Conservation (phyloP, 441 rosid genomes). For the Pelargonium exstipulatum region DNA sequence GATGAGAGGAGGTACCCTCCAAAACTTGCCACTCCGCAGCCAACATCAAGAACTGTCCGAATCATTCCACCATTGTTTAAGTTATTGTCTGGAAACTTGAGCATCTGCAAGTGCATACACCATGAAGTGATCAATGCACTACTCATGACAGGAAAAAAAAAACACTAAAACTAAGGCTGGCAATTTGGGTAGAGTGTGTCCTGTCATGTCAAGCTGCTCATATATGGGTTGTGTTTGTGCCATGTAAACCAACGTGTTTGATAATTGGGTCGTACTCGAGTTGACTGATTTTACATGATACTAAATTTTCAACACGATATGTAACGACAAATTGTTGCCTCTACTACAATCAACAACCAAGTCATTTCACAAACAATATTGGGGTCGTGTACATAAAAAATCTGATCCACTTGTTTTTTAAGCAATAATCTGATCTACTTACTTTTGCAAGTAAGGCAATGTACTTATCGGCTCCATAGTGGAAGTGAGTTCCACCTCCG, state of each 20-base stretch:
- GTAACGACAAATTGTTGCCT: too few species aligned
- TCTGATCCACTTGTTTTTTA: constrained; percentile 44
- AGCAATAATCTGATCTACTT: constrained; percentile 23
- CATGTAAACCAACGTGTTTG: too few species aligned
- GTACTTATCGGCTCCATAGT: constrained; percentile 96
- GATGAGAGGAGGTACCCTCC: constrained; percentile 93
- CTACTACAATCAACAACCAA: too few species aligned
- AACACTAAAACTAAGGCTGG: neutral
- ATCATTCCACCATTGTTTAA: constrained; percentile 70
- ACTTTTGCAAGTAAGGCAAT: constrained; percentile 92
- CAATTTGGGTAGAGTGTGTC: too few species aligned
- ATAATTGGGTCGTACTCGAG: too few species aligned
- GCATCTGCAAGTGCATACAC: constrained; percentile 56
- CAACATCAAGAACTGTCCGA: constrained; percentile 92
- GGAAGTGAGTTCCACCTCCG: constrained; percentile 99
- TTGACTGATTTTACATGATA: too few species aligned
- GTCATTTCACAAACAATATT: too few species aligned
- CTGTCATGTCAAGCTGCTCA: too few species aligned
- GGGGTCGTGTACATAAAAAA: neutral
- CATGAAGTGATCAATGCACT: constrained; percentile 15
- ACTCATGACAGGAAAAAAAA: constrained; percentile 7
- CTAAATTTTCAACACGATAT: too few species aligned
- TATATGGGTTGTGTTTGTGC: too few species aligned
- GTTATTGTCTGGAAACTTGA: constrained; percentile 67
- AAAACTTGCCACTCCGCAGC: constrained; percentile 98